These are phyloP conservation scores for Solanum habrochaites DNA, from an alignment of 257 asterid species.

Conservation along the genomic window DNA sequence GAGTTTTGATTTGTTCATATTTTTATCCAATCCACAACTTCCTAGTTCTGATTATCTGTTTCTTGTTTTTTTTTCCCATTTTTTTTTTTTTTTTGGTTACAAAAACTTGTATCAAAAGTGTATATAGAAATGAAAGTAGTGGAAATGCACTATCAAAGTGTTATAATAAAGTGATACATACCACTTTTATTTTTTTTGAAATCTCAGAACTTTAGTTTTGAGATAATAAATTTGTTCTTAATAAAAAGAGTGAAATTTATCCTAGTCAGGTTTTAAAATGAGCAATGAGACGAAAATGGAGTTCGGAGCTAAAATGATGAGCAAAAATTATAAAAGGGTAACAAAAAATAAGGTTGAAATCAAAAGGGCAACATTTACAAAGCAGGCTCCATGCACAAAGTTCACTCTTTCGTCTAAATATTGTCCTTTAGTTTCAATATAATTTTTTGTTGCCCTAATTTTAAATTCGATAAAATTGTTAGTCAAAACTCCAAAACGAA, in stretches of 20 bases:
- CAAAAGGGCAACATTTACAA: too few species aligned
- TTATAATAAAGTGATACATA: not conserved
- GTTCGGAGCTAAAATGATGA: rapidly evolving
- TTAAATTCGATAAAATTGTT: too few species aligned
- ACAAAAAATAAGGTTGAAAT: too few species aligned
- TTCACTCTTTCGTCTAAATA: too few species aligned
- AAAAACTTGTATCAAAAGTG: not conserved
- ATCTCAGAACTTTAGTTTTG: not conserved
- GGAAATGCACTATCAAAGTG: not conserved
- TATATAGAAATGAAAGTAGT: not conserved
- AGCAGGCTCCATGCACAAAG: too few species aligned
- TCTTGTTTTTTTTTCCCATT: not conserved
- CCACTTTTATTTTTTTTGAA: not conserved
- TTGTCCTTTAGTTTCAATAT: too few species aligned
- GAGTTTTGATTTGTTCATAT: not conserved
- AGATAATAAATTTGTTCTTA: not conserved
- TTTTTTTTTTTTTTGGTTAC: not conserved
- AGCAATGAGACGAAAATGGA: not conserved
- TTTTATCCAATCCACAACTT: not conserved
- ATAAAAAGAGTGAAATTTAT: not conserved
- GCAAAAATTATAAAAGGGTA: too few species aligned
- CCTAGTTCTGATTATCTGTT: not conserved
- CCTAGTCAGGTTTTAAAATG: not conserved
- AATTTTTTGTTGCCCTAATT: too few species aligned
- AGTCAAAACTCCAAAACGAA: too few species aligned